Percentiles rank a stretch among this genome's conserved stretches.
Evolutionary conservation across 768 basidiomycete species (phyloP).

Genomic region (Trametes coccinea): DNA sequence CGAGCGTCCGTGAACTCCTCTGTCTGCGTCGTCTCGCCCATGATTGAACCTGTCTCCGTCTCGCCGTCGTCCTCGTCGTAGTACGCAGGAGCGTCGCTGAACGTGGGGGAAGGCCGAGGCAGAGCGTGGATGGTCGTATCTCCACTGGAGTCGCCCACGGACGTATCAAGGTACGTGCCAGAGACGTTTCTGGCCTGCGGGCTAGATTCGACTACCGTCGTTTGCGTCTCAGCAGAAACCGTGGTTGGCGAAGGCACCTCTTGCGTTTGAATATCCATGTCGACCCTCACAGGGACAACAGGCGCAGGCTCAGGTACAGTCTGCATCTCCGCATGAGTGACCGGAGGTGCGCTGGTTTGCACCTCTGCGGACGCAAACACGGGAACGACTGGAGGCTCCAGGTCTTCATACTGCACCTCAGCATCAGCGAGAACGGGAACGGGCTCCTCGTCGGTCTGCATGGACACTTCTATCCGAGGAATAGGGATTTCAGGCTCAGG

Average conservation of each 20-base stretch:
- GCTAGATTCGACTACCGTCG: conserved; percentile 8
- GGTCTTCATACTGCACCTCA: conserved; percentile 49
- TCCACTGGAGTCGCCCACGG: conserved; percentile 31
- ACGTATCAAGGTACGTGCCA: conserved; percentile 8
- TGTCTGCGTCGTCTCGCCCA: conserved; percentile 55
- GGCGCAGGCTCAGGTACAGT: conserved; percentile 26
- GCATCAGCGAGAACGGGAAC: conserved; percentile 42
- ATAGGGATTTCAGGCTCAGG: conserved; percentile 26
- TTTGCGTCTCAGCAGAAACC: conserved; percentile 24
- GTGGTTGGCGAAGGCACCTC: background rate
- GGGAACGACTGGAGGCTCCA: conserved; percentile 26
- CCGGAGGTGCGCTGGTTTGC: conserved; percentile 9
- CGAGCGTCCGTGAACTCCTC: conserved; percentile 82
- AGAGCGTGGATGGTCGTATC: conserved; percentile 32
- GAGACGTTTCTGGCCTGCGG: background rate
- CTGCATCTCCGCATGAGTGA: conserved; percentile 35
- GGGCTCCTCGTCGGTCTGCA: conserved; percentile 35
- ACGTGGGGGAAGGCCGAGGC: background rate
- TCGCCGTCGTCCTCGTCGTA: conserved; percentile 41
- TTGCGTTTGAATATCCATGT: conserved; percentile 29
- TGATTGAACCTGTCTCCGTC: conserved; percentile 58
- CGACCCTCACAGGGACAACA: conserved; percentile 20
- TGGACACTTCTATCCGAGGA: conserved; percentile 27
- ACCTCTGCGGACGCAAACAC: conserved; percentile 27
- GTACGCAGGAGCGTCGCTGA: conserved; percentile 29